Evolutionary conservation across 495 filamentous ascomycete species (phyloP), one percentile per base, ranked within the genome.

Genomic region (Tuber indicum): DNA sequence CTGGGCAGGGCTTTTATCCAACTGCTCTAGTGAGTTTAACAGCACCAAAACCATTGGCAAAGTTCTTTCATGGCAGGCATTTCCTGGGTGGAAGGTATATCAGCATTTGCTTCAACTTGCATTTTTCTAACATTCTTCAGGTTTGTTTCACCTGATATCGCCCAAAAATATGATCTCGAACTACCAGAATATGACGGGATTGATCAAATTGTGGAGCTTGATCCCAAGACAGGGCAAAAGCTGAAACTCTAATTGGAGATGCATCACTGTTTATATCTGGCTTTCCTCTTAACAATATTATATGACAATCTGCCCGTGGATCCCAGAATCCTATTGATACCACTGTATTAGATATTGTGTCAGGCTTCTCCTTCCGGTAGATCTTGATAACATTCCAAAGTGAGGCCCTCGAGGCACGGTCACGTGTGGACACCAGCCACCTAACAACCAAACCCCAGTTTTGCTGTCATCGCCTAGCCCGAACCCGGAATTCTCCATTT

Each of bases 1-100:
- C 93, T 0, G 96, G 93, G 9, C 89, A 90, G 77, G 91, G 87
- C 36, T 98, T 96, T 81, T 88, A 91, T 84, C 96, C 96, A 41
- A 85, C 86, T 69, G 89, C 90, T 71, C 84, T 99, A 77, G 89
- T 99, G 78, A 97, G 93, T 82, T 86, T 99, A 84, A 97, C 96
- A 72, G 96, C 96, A 66, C 94, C 96, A 47, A 99, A 99, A 86
- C 94, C 94, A n/a, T 86, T 97, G 73, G 92, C 94, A 41, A 92
- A 91, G 85, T 89, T 88, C 81, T 98, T 96, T 83, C 87, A 85
- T 81, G 96, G 96, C 0, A 86, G 70, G 14, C 84, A 92, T 75
- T 96, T 98, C 87, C 82, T 98, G 69, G 96, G 96, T 0, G 94
- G 94, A 32, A 84, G 91, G 58, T 66, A 66, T 36, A 66, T 66